Conservation (phyloP, 306 rosid species). For the Pterocarpus santalinus region DNA sequence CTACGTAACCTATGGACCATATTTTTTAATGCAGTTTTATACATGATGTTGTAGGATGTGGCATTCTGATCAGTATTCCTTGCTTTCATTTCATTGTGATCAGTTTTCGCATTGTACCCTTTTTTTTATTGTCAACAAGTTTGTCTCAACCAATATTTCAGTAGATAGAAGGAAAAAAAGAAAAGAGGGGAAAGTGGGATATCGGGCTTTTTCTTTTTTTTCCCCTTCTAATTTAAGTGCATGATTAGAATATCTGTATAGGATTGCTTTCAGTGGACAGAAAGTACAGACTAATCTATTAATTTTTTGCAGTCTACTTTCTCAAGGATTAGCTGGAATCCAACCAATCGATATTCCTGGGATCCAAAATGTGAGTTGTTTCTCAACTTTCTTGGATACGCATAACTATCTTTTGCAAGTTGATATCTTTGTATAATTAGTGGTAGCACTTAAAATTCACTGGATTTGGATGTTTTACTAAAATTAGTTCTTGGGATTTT, state of each 20-base stretch:
- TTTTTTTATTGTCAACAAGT: neutral
- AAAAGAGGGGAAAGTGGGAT: no score
- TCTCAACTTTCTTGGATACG: neutral
- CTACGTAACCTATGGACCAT: neutral
- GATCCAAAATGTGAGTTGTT: constrained; percentile 62
- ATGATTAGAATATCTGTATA: constrained; percentile 12
- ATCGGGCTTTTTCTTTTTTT: neutral
- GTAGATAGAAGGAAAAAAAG: no score
- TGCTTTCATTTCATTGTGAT: constrained; percentile 6
- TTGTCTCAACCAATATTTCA: neutral
- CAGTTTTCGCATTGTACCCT: neutral
- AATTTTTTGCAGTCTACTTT: constrained; percentile 59
- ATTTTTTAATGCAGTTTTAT: neutral
- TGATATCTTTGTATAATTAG: constrained; percentile 23
- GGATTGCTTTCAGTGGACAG: neutral
- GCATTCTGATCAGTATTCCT: neutral
- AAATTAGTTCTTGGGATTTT: constrained; percentile 30
- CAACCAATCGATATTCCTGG: constrained; percentile 69
- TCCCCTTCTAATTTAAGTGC: neutral
- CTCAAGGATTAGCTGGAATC: constrained; percentile 80
- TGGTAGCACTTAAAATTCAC: constrained; percentile 11
- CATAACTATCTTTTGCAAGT: neutral
- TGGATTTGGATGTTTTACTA: constrained; percentile 32
- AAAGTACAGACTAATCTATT: constrained; percentile 33
- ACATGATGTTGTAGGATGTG: neutral